Evolutionary conservation across 148 eudicot species (phyloP).

Genomic region (Rhododendron vialii): DNA sequence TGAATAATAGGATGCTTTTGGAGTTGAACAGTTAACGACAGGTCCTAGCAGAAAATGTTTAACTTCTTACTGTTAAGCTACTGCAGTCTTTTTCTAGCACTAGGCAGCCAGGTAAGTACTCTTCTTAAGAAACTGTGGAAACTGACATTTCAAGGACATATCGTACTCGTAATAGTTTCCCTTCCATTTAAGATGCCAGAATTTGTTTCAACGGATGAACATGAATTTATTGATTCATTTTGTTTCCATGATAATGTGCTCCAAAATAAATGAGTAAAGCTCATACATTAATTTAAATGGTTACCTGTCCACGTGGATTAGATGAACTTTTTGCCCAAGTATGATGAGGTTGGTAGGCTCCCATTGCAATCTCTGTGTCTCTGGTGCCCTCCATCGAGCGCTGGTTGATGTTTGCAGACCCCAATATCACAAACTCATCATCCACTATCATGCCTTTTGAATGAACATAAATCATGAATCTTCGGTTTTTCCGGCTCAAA

Average conservation of each 20-base stretch:
- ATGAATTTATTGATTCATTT: not conserved
- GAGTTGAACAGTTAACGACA: not conserved
- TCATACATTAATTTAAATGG: not conserved
- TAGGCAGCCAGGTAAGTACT: not conserved
- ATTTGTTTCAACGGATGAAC: not conserved
- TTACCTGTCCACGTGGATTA: slow-evolving; percentile 83
- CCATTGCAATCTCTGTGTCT: slow-evolving; percentile 99
- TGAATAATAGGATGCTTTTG: not conserved
- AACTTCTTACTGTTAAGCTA: not conserved
- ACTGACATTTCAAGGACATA: not conserved
- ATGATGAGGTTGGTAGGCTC: slow-evolving; percentile 89
- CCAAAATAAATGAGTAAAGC: not conserved
- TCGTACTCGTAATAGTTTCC: too few species aligned
- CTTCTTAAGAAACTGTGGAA: not conserved
- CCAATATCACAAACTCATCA: slow-evolving; percentile 84
- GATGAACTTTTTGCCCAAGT: slow-evolving; percentile 72
- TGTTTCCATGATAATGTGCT: not conserved
- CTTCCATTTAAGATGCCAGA: not conserved
- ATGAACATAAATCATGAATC: slow-evolving; percentile 98
- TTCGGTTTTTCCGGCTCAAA: slow-evolving; percentile 54
- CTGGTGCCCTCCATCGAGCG: slow-evolving; percentile 94
- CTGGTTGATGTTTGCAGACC: slow-evolving; percentile 95
- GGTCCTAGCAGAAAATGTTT: not conserved
- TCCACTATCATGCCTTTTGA: slow-evolving; percentile 99
- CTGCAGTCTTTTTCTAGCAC: not conserved